Evolutionary conservation across 2,329 filamentous ascomycete species (phyloP).

Genomic region (Claviceps arundinis): DNA sequence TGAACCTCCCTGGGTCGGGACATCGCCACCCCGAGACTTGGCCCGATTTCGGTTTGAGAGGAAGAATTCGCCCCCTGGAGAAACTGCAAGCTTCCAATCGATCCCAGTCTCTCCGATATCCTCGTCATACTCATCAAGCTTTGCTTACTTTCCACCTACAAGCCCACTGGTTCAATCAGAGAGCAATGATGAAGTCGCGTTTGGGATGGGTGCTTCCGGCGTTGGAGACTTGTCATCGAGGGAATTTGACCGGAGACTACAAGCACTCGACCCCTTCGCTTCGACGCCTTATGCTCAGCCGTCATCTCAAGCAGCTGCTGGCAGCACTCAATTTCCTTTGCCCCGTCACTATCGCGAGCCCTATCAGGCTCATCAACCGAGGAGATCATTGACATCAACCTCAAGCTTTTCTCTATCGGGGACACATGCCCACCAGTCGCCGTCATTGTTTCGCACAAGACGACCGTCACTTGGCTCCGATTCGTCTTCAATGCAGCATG

Average conservation of each 20-base stretch:
- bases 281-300: conserved; percentile 29
- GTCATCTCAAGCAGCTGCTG: conserved; percentile 18
- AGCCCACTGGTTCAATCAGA: conserved; percentile 84
- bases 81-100: conserved; percentile 26
- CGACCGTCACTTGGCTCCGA: conserved; percentile 63
- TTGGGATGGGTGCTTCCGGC: conserved; percentile 38
- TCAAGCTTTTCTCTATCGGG: conserved; percentile 24
- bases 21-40: conserved; percentile 42
- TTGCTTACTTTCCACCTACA: conserved; percentile 76
- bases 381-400: conserved; percentile 57
- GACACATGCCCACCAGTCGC: conserved; percentile 37
- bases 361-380: conserved; percentile 68
- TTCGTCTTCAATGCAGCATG: conserved; percentile 66
- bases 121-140: conserved; percentile 64
- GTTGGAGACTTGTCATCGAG: conserved; percentile 35
- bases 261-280: conserved; percentile 57
- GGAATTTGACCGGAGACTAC: conserved; percentile 39
- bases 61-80: conserved; percentile 17
- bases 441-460: conserved; percentile 40
- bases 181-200: conserved; percentile 61
- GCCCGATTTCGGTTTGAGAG: conserved; percentile 31
- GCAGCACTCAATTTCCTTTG: conserved; percentile 15
- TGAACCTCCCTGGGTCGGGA: conserved; percentile 33
- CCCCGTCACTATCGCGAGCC: conserved; percentile 52
- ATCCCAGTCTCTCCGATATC: conserved; percentile 45